A percentile compares a stretch with the other conserved stretches of the same genome.
Conservation (phyloP, 176 grass and related monocot genomes). For the Pharus latifolius region DNA sequence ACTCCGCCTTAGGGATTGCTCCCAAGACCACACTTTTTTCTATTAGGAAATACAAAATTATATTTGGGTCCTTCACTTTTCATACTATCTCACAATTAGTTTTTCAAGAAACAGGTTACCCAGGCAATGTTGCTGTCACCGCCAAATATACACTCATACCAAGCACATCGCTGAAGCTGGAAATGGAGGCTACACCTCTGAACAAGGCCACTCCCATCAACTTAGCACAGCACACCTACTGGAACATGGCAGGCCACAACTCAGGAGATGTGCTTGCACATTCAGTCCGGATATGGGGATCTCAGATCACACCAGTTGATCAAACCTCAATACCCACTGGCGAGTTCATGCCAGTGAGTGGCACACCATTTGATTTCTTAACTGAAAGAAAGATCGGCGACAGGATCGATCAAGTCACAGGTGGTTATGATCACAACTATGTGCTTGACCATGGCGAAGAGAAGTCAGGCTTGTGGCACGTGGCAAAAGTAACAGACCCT, state of each 20-base stretch:
- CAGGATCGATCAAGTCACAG: constrained; percentile 38
- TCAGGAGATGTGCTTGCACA: constrained; percentile 59
- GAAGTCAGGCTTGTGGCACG: constrained; percentile 46
- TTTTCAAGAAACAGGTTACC: constrained; percentile 46
- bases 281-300: constrained; percentile 48
- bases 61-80: no score
- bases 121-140: constrained; percentile 62
- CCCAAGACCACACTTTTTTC: no score
- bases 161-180: constrained; percentile 40
- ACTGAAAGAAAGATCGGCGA: constrained; percentile 32
- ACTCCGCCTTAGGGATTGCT: no score
- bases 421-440: constrained; percentile 51
- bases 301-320: constrained; percentile 66
- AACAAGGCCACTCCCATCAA: constrained; percentile 69
- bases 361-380: constrained; percentile 68
- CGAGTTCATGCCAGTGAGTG: constrained; percentile 50
- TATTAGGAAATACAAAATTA: no score
- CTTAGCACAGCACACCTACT: constrained; percentile 86
- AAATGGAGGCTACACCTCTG: constrained; percentile 69
- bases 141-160: constrained; percentile 67
- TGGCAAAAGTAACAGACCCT: constrained; percentile 53
- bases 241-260: constrained; percentile 81
- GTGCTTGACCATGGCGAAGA: constrained; percentile 45
- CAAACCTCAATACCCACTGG: constrained; percentile 63
- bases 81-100: no score